phyloP scores from a whole-genome alignment of 2,329 filamentous ascomycete genomes.

The Alternaria gansuensis region DNA sequence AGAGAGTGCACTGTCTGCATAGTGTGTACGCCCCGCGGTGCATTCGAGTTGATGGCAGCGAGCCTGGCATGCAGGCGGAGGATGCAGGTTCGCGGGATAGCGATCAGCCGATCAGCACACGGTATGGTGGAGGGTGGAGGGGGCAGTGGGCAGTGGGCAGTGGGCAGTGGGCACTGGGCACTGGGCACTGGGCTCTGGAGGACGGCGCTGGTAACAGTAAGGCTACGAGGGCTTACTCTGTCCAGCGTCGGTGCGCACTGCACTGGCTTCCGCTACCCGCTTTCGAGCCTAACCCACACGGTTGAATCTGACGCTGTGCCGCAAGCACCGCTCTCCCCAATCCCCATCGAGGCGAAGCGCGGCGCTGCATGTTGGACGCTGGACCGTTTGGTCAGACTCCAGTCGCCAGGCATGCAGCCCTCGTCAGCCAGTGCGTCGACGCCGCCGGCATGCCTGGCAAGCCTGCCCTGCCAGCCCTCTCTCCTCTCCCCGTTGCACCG shows the following conservation, averaged over 20 bases:
- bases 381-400: slow-evolving; percentile 15
- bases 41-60: slow-evolving; percentile 18
- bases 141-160: too few relatives aligned
- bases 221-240: slow-evolving; percentile 29
- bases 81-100: slow-evolving; percentile 1
- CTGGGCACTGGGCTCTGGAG: too few relatives aligned
- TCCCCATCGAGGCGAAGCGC: slow-evolving; percentile 9
- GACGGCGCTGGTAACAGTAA: slow-evolving; percentile 28
- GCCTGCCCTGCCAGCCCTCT: slow-evolving; percentile 19
- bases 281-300: slow-evolving; percentile 15
- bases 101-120: slow-evolving; percentile 19
- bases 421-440: slow-evolving; percentile 18
- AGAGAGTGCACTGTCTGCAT: slow-evolving; percentile 25
- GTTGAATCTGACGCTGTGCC: slow-evolving; percentile 18
- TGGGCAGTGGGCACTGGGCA: too few relatives aligned
- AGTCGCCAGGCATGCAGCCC: slow-evolving; percentile 11
- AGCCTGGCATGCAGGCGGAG: slow-evolving; percentile 1
- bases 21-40: slow-evolving; percentile 24
- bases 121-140: neutral
- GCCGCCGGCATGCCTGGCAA: slow-evolving; percentile 17
- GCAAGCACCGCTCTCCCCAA: slow-evolving; percentile 15
- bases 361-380: slow-evolving; percentile 18
- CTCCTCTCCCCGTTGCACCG: slow-evolving; percentile 17
- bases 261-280: slow-evolving; percentile 28
- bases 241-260: slow-evolving; percentile 12